phyloP scores from a whole-genome alignment of 345 rosid genomes.

The Camelina neglecta region DNA sequence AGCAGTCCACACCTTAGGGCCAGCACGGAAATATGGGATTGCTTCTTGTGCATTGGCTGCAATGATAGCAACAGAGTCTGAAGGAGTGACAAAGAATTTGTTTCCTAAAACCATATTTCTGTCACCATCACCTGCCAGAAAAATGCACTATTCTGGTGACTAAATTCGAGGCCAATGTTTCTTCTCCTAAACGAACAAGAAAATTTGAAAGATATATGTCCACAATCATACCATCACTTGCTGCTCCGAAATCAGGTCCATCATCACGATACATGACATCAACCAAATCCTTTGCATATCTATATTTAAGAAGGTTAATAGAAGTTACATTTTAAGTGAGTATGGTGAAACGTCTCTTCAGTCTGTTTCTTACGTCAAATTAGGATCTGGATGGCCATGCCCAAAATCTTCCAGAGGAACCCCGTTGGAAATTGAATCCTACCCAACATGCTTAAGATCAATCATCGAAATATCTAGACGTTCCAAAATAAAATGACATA shows the following conservation, averaged over 20 bases:
- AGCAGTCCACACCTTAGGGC: conserved; percentile 68
- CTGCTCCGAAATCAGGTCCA: conserved; percentile 95
- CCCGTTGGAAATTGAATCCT: conserved; percentile 89
- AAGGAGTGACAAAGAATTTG: conserved; percentile 87
- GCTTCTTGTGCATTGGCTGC: conserved; percentile 90
- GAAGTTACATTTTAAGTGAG: conserved; percentile 28
- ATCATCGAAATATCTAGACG: conserved; percentile 13
- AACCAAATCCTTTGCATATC: conserved; percentile 95
- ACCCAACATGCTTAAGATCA: conserved; percentile 43
- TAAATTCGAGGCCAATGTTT: neutral
- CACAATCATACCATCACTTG: conserved; percentile 81
- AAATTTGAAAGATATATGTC: conserved; percentile 13
- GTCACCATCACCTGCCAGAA: conserved; percentile 86
- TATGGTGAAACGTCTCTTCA: conserved; percentile 15
- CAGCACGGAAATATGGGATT: conserved; percentile 78
- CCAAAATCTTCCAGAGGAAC: conserved; percentile 95
- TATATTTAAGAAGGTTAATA: conserved; percentile 43
- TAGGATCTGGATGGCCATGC: conserved; percentile 98
- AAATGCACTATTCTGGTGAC: conserved; percentile 12
- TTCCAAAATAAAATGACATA: conserved; percentile 26
- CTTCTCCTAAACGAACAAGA: conserved; percentile 8
- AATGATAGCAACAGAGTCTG: conserved; percentile 91
- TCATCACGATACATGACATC: conserved; percentile 71
- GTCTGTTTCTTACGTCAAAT: conserved; percentile 75
- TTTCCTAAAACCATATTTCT: conserved; percentile 95